phyloP scores from a whole-genome alignment of 2,329 filamentous ascomycete species.

The Ophioceras dolichostomum region DNA sequence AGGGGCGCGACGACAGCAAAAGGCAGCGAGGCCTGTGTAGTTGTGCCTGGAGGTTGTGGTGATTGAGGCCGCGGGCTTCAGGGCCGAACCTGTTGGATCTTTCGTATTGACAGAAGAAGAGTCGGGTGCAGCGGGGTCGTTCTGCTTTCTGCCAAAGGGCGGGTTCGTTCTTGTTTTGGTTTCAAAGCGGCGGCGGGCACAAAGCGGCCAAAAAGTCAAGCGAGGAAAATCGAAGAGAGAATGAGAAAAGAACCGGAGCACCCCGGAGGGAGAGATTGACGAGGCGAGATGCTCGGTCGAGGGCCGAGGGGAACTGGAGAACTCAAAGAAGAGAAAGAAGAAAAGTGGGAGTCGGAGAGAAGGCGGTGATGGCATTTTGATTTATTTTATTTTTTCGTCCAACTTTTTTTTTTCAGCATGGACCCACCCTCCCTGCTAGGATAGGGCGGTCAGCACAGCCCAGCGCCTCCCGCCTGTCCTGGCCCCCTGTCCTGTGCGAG shows the following conservation, averaged over 20 bases:
- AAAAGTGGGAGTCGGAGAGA: constrained; percentile 11
- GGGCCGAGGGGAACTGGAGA: neutral
- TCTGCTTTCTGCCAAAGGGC: neutral
- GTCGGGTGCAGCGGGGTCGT: neutral
- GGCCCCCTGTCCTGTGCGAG: too few species aligned
- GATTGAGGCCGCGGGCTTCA: too few species aligned
- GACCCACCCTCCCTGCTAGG: neutral
- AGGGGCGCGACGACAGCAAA: too few species aligned
- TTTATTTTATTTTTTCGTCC: neutral
- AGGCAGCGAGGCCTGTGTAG: too few species aligned
- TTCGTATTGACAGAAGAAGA: too few species aligned
- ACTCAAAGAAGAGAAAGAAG: constrained; percentile 10
- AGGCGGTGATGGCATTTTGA: constrained; percentile 1
- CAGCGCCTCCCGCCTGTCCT: too few species aligned
- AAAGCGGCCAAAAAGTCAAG: too few species aligned
- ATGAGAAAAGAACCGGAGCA: constrained; percentile 4
- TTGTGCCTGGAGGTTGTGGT: too few species aligned
- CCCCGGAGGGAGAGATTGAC: constrained; percentile 5
- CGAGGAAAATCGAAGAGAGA: neutral
- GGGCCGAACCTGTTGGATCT: too few species aligned
- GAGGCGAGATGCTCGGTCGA: constrained; percentile 2
- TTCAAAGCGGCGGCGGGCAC: neutral
- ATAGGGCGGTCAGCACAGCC: constrained; percentile 1
- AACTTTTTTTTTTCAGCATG: neutral
- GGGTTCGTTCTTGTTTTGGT: constrained; percentile 3